Base-by-base conservation (phyloP, 2,329 filamentous ascomycete species). In the Bipolaris gigantea region DNA sequence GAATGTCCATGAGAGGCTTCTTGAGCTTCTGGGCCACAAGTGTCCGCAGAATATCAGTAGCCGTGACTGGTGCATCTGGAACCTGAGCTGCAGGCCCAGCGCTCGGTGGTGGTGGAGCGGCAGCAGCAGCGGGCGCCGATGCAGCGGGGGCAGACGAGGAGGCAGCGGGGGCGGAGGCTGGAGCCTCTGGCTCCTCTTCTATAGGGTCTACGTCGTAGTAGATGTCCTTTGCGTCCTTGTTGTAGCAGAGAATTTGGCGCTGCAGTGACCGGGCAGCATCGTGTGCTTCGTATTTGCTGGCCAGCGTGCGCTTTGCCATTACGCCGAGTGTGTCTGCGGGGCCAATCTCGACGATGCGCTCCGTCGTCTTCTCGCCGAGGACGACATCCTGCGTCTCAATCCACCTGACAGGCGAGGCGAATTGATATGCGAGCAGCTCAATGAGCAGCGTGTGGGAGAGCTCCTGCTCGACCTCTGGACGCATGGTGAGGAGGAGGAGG, bases 321-420 rank as follows among this genome's bases (percentile, higher is more conserved):
- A 91, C 92, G 73, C 93, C 93, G 33, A 99, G 85, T 23, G 94
- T 99, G 77, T 99, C 93, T 69, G 93, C 92, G 23, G 94, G 94
- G 75, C 94, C 94, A 67, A 99, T 89, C 78, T 99, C 94, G 69
- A 99, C 94, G 73, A 99, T 95, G 73, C 94, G 88, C 83, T 99
- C 94, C 46, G 94, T 95, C 48, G 87, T 89, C 80, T 96, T 94
- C 78, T 97, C 92, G 62, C 89, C 93, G 67, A 99, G 89, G 72
- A 99, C 94, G 69, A 99, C 94, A 93, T 99, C 94, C 80, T 99
- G 94, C 50, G 94, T 99, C 80, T 99, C 94, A 78, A 99, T 99
- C 94, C 94, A 99, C 87, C 94, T 88, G 69, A 99, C 94, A 46
- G 94, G 94, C 50, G 93, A 97, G 70, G 94, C 94, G 77, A 99